Base-by-base conservation (phyloP, 2,329 filamentous ascomycete genomes). In the Phyllosticta citribraziliensis region DNA sequence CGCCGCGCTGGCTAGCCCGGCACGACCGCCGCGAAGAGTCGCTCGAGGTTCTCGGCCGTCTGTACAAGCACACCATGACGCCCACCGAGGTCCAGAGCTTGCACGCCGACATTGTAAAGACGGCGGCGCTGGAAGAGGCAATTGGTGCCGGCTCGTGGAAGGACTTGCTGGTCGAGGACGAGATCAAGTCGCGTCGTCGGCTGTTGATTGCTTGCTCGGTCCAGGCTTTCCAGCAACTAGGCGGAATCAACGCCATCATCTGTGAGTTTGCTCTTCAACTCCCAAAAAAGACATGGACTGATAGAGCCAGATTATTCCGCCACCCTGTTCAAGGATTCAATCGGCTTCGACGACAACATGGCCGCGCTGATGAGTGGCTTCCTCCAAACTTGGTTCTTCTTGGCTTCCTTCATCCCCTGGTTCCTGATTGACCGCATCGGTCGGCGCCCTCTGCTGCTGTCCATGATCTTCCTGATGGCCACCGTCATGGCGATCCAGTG, bases 341-440 rank as follows among this genome's bases (percentile, higher is more conserved):
- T 82, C 2, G 72, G 74, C 0, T 75, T 78, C 57, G 67, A 67
- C 19, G 66, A 73, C 1, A 73, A 76, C 52, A 75, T 80, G 67
- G 76, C 80, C 3, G 70, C 79, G 3, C 71, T 83, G 35, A 79
- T 83, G 68, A 78, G 78, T n/a, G 79, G 80, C 35, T 77, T 81
- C 64, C 70, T 82, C 12, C 77, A 81, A 67, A 80, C 79, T 0
- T 78, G 73, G 73, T 75, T 74, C 61, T 76, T 76, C 60, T 27
- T 72, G 11, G 73, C 73, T 1, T 75, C 72, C 8, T 74, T 71
- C 27, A 76, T 80, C 52, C 79, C 78, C 0, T 79, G 76, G 73
- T 75, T 78, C 64, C 67, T 80, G 52, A 79, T 80, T 57, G 70
- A 78, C 62, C 75, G 75, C 58, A 72, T 80, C 20, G 79, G 79